Evolutionary conservation across 805 yeast genomes (phyloP).

Genomic region (Cyberlindnera misumaiensis): DNA sequence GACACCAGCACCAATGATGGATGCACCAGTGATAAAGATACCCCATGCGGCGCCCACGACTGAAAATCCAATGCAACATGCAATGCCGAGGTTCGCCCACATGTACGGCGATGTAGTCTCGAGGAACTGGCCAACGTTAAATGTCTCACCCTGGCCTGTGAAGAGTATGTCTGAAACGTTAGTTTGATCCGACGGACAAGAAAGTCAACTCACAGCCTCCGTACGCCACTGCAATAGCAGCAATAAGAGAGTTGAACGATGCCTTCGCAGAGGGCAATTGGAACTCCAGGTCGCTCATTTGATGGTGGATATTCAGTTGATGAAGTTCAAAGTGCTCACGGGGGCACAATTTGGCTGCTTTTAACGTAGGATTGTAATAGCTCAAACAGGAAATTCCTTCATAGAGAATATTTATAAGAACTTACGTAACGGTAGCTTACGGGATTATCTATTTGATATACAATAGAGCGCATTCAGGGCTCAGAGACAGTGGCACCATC

Average conservation of each 20-base stretch:
- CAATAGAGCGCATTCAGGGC: slow-evolving; percentile 2
- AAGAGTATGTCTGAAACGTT: slow-evolving; percentile 40
- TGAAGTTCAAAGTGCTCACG: no score
- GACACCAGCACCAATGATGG: slow-evolving; percentile 96
- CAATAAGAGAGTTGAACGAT: slow-evolving; percentile 14
- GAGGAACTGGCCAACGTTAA: slow-evolving; percentile 86
- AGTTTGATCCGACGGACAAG: slow-evolving; percentile 1
- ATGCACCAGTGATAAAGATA: slow-evolving; percentile 89
- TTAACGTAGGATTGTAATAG: neutral
- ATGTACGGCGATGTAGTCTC: slow-evolving; percentile 85
- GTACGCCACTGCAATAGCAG: slow-evolving; percentile 14
- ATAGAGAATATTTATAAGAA: no score
- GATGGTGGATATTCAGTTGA: neutral
- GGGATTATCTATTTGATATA: no score
- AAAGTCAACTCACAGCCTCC: slow-evolving; percentile 20
- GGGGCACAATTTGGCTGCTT: no score
- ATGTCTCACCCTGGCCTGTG: slow-evolving; percentile 87
- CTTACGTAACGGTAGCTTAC: no score
- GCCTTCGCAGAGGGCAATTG: slow-evolving; percentile 15
- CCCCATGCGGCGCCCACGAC: slow-evolving; percentile 99
- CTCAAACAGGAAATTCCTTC: neutral
- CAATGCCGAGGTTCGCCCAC: slow-evolving; percentile 94
- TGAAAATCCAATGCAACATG: slow-evolving; percentile 84
- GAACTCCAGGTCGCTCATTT: slow-evolving; percentile 12
- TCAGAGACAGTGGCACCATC: slow-evolving; percentile 72